Evolutionary conservation across 2,329 filamentous ascomycete genomes (phyloP), one percentile per base, ranked within the genome.

Genomic region (Trichophyton simii): DNA sequence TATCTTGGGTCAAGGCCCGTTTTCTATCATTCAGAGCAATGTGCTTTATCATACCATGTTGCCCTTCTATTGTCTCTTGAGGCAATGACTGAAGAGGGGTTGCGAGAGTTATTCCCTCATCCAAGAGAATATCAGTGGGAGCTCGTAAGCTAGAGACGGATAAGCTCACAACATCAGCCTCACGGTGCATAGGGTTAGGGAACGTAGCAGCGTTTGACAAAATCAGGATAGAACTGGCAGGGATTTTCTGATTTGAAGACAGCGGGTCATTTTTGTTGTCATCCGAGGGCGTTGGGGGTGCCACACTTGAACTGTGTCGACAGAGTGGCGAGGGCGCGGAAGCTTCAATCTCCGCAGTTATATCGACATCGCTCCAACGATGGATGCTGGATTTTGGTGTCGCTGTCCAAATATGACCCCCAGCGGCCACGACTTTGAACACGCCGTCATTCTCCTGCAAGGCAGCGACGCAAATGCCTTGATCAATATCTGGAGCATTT

Each of bases 11-110:
- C 65, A 99, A 78, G 3, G 95, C 91, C 63, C 91, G 83, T 70
- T 89, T 87, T 66, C 92, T 83, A 72, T 99, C 92, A 72, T 95
- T 97, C 63, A 99, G 79, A 67, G 97, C 81, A 68, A 87, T 86
- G 72, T 96, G 89, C 74, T 97, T 99, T 64, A 97, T 90, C 60
- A 99, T 77, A 8, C 94, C 94, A 75, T 96, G 92, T 69, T 96
- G 91, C 0, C 94, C 94, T 74, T 96, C 91, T 57, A 99, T 94
- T 0, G 88, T 90, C 71, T 92, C 89, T 65, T 86, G 83, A 1
- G 87, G 87, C 60, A 86, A 72, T 59, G 84, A 78, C 67, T 88
- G 82, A 58, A 90, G 81, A 0, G 89, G 87, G 60, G 87, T 77
- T 11, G 80, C 78, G 2, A 78, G 67, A 15, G 75, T 77, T 68